Evolutionary conservation across 1,284 basidiomycete species (phyloP), one percentile per base, ranked within the genome.

Genomic region (Ceratobasidium theobromae): DNA sequence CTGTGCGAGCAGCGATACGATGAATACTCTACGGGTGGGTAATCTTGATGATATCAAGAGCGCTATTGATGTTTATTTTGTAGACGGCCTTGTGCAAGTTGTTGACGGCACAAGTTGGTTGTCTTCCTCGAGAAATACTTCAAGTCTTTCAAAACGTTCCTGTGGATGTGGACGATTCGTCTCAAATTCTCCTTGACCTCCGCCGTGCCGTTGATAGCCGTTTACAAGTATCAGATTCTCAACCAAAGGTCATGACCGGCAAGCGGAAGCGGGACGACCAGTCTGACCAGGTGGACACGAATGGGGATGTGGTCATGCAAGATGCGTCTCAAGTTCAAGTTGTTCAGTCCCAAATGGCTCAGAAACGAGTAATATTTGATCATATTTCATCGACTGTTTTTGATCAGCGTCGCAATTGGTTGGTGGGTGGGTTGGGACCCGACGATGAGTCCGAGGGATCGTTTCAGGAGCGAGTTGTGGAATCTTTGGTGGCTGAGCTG

Each of bases 31-130:
- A 16, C 48, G 38, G 4, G 40, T 53, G 28, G 38, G 52, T 41
- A 25, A 23, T 12, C 23, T 40, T 40, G 3, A 21, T 65, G 2
- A n/a, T 35, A 6, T 16, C 40, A 18, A 23, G 33, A 49, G 2
- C 48, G 33, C 23, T 72, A 72, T 18, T 69, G 70, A 60, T 33
- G 64, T 66, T 33, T 70, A 49, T 72, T 73, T 27, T 77, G 8
- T 75, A 70, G 66, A 72, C 40, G 73, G 75, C 11, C 75, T 80
- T n/a, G 80, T 82, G 53, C 64, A 70, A 0, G 70, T 85, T 23
- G 84, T 85, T 70, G 75, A 75, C 27, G 28, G 21, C 52, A 9
- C 60, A 54, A 30, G 40, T 43, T 25, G 25, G 43, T 16, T 23
- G 45, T 23, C 18, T 48, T 43, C 46, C 53, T 28, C 53, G 53